Conservation (phyloP, 2,329 filamentous ascomycete species). For the Dryadomyces quercivorus region DNA sequence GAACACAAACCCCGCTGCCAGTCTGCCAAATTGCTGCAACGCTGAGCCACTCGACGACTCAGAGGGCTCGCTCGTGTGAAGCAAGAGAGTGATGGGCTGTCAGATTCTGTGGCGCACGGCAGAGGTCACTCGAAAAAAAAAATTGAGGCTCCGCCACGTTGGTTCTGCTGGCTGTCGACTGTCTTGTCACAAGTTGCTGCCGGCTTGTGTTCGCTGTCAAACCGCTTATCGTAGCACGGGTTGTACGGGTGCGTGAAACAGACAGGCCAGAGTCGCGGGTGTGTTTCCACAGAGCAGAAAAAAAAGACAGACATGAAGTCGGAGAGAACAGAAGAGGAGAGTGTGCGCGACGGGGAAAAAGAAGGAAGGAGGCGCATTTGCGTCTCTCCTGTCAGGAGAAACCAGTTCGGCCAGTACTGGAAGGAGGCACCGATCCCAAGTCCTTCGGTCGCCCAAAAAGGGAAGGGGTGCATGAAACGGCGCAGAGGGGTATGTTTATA, state of each 20-base stretch:
- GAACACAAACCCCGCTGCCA: background rate
- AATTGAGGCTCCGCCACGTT: background rate
- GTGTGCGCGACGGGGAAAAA: background rate
- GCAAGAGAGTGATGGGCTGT: background rate
- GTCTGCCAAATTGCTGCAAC: background rate
- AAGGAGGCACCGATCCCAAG: conserved; percentile 7
- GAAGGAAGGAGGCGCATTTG: background rate
- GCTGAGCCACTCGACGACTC: background rate
- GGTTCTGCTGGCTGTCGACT: background rate
- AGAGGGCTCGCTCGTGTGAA: background rate
- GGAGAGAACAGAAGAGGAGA: background rate
- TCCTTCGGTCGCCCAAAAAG: conserved; percentile 10
- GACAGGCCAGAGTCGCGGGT: background rate
- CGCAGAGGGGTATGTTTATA: background rate
- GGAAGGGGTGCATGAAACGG: conserved; percentile 6
- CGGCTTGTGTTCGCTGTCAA: background rate
- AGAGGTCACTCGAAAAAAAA: background rate
- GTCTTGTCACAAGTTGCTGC: background rate
- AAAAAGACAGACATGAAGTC: background rate
- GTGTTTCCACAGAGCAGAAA: background rate
- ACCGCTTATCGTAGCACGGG: background rate
- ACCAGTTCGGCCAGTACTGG: background rate
- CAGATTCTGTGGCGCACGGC: background rate
- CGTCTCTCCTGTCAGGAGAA: background rate
- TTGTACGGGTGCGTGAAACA: background rate